Conservation (phyloP, 164 flowering plant species). For the Vitis labrusca region DNA sequence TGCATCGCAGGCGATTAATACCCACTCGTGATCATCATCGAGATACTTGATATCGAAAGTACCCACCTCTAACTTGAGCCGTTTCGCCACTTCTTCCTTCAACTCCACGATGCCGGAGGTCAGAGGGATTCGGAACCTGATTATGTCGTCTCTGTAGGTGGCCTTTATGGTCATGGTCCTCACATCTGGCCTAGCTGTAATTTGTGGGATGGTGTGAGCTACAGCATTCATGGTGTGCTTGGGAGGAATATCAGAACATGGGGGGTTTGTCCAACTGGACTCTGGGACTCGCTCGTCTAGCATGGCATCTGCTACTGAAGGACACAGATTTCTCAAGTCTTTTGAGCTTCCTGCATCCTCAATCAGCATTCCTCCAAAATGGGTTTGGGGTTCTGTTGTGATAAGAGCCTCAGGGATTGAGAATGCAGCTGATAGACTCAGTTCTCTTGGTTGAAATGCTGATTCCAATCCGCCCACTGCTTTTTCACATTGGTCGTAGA, state of each 20-base stretch:
- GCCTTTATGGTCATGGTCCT: constrained; percentile 73
- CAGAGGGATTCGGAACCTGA: constrained; percentile 61
- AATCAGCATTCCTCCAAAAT: constrained; percentile 59
- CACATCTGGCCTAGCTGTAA: constrained; percentile 41
- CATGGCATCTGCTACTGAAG: constrained; percentile 38
- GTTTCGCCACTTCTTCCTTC: constrained; percentile 83
- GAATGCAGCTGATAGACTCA: constrained; percentile 28
- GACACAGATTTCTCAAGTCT: constrained; percentile 71
- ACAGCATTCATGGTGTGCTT: constrained; percentile 23
- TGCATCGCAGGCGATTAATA: constrained; percentile 75
- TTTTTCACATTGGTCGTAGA: constrained; percentile 25
- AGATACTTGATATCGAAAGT: constrained; percentile 82
- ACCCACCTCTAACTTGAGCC: constrained; percentile 81
- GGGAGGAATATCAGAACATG: constrained; percentile 24
- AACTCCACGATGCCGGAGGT: constrained; percentile 56
- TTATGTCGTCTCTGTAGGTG: constrained; percentile 71
- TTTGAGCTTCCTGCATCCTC: constrained; percentile 88
- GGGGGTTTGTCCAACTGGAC: constrained; percentile 35
- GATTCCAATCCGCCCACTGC: constrained; percentile 24
- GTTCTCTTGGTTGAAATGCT: constrained; percentile 27
- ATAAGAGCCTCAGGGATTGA: constrained; percentile 38
- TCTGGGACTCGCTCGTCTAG: constrained; percentile 50
- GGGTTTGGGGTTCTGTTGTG: constrained; percentile 31
- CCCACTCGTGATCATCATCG: constrained; percentile 92
- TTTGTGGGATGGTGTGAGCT: constrained; percentile 21